Conservation (phyloP, 441 rosid species). For the Arabidopsis lyrata region DNA sequence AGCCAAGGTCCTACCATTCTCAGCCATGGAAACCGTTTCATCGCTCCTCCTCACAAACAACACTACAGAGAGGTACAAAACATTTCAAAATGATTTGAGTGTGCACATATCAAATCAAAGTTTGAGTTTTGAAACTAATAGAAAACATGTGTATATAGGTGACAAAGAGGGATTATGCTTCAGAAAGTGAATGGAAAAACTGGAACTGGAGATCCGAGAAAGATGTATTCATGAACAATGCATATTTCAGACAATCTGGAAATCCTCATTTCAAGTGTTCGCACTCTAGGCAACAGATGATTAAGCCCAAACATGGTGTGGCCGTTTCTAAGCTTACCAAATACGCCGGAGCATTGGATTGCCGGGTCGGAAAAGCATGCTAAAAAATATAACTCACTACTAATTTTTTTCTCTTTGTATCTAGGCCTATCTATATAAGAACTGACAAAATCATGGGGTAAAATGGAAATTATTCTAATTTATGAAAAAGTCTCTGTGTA, state of each 20-base stretch:
- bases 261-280: slow-evolving; percentile 30
- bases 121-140: slow-evolving; percentile 6
- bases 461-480: slow-evolving; percentile 6
- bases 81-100: not conserved
- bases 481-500: slow-evolving; percentile 12
- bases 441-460: not conserved
- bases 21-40: slow-evolving; percentile 77
- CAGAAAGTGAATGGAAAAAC: slow-evolving; percentile 50
- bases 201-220: slow-evolving; percentile 64
- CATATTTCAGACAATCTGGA: slow-evolving; percentile 54
- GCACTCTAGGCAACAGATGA: slow-evolving; percentile 45
- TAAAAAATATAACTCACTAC: slow-evolving; percentile 34
- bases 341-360: slow-evolving; percentile 58
- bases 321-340: slow-evolving; percentile 50
- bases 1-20: slow-evolving; percentile 67
- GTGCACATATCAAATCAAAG: not conserved
- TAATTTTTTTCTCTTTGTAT: slow-evolving; percentile 35
- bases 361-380: slow-evolving; percentile 45
- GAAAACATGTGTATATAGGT: slow-evolving; percentile 40
- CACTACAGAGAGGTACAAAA: slow-evolving; percentile 42
- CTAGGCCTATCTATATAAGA: slow-evolving; percentile 27
- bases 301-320: slow-evolving; percentile 54
- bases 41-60: slow-evolving; percentile 51
- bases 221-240: slow-evolving; percentile 60
- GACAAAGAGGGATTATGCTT: slow-evolving; percentile 53